These are phyloP conservation scores for Globisporangium splendens DNA, from an alignment of 352 stramenopile species.

Conservation along the genomic window DNA sequence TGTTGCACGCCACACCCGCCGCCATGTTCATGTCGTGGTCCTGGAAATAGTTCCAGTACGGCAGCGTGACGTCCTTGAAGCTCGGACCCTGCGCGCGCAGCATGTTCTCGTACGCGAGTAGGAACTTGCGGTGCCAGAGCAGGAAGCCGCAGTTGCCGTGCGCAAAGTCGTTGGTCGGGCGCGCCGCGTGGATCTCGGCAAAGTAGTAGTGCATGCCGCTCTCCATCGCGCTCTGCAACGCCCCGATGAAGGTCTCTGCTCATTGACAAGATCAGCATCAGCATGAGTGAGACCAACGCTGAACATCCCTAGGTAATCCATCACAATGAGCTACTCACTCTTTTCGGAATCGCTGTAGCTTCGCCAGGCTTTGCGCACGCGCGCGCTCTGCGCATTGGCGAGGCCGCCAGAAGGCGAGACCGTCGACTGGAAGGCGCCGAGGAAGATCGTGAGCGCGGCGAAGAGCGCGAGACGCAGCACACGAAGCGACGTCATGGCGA, in stretches of 20 bases:
- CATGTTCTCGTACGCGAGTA: slow-evolving; percentile 9
- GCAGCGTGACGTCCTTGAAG: slow-evolving; percentile 6
- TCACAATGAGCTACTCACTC: background rate
- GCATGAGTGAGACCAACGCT: background rate
- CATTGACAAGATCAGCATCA: background rate
- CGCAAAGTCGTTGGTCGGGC: slow-evolving; percentile 2
- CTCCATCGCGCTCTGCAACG: slow-evolving; percentile 2
- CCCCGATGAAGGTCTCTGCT: background rate
- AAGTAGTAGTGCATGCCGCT: slow-evolving; percentile 1
- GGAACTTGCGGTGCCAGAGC: slow-evolving; percentile 4
- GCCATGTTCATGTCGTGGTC: background rate
- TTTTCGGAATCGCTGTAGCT: background rate
- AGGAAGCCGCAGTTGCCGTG: slow-evolving; percentile 3
- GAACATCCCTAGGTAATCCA: background rate
- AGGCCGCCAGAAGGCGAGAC: background rate
- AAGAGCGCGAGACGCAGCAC: background rate
- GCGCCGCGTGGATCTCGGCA: background rate
- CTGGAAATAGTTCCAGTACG: slow-evolving; percentile 8
- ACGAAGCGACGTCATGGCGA: background rate
- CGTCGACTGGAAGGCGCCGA: background rate
- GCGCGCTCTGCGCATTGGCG: no score
- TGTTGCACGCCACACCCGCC: background rate
- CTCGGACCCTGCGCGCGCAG: slow-evolving; percentile 8
- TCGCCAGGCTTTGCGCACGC: background rate
- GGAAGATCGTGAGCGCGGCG: background rate